Conservation (phyloP, 176 grass and related monocot genomes). For the Hsuehochloa calcarea region DNA sequence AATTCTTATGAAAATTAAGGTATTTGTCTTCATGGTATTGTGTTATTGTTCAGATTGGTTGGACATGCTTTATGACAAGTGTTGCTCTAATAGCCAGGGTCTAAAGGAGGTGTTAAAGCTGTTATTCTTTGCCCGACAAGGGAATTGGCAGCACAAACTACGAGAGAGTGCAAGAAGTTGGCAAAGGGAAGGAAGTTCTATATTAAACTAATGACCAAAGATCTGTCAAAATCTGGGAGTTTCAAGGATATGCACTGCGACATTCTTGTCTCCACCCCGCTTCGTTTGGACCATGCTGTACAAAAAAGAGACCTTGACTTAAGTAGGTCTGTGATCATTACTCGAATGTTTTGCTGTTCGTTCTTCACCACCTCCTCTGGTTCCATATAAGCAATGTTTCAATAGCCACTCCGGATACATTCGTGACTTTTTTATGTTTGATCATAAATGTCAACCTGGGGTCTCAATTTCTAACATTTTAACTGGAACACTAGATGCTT, state of each 20-base stretch:
- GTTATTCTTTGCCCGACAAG: slow-evolving; percentile 89
- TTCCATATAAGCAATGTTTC: neutral
- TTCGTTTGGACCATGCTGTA: slow-evolving; percentile 79
- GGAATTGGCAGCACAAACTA: slow-evolving; percentile 89
- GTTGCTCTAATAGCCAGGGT: slow-evolving; percentile 83
- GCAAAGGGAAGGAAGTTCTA: slow-evolving; percentile 74
- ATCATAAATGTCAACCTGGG: neutral
- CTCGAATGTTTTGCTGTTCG: neutral
- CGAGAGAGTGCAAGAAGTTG: slow-evolving; percentile 91
- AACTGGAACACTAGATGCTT: neutral
- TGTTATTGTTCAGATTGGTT: neutral
- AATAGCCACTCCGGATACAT: neutral
- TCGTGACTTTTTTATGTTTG: neutral
- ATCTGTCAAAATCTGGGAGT: slow-evolving; percentile 78
- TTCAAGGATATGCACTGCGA: slow-evolving; percentile 94
- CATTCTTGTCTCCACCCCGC: slow-evolving; percentile 82
- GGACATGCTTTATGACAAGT: neutral
- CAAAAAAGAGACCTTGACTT: slow-evolving; percentile 79
- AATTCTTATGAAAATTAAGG: slow-evolving; percentile 95
- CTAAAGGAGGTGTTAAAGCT: slow-evolving; percentile 78
- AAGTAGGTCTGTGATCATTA: slow-evolving; percentile 64
- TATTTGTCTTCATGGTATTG: slow-evolving; percentile 38
- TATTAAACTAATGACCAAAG: slow-evolving; percentile 95
- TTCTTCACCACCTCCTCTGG: neutral
- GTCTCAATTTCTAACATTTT: neutral